Evolutionary conservation across 371 early-diverging fungal species (phyloP), one percentile per base, ranked within the genome.

Genomic region (Parasitella parasitica): DNA sequence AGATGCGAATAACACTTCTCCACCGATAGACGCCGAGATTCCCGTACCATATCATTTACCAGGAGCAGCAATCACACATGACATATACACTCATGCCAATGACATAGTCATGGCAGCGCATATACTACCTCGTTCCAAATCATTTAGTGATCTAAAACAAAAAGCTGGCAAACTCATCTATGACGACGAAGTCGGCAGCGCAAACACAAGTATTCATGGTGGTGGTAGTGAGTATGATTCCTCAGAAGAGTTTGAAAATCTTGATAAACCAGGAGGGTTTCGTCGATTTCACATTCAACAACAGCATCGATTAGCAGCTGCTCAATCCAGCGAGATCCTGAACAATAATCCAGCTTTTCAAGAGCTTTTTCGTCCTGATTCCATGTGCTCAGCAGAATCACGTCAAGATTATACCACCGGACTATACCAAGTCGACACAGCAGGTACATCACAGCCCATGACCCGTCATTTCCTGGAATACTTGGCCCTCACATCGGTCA

Each of bases 201-300:
- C 49, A 27, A 15, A 11, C 15, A 49, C 26, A 13, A 49, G 49
- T 28, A 16, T 24, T 15, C 13, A 39, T 22, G 18, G 39, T 0
- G 53, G 34, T 24, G 18, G 20, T 6, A 61, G 53, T 28, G 63
- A 63, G 2, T 24, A 35, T 7, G 63, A 67, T 15, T 54, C 62
- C 6, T 38, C 61, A 4, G 30, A 50, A 16, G 76, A 62, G 27
- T 73, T 69, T 50, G 69, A 73, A 16, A 70, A 81, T 22, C 70
- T 86, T n/a, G 75, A 76, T 54, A 75, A 82, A n/a, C 91, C 92
- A 2, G 92, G 92, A 24, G 86, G 86, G 0, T 88, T 92, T 69
- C 85, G 91, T 28, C 82, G 92, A 2, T 84, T 84, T 37, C 89
- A 84, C 66, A 58, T 89, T 11, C 77, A 80, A 11, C 80, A 82